These are phyloP conservation scores for Mycena citricolor DNA, from an alignment of 1,284 basidiomycete species.

Conservation along the genomic window DNA sequence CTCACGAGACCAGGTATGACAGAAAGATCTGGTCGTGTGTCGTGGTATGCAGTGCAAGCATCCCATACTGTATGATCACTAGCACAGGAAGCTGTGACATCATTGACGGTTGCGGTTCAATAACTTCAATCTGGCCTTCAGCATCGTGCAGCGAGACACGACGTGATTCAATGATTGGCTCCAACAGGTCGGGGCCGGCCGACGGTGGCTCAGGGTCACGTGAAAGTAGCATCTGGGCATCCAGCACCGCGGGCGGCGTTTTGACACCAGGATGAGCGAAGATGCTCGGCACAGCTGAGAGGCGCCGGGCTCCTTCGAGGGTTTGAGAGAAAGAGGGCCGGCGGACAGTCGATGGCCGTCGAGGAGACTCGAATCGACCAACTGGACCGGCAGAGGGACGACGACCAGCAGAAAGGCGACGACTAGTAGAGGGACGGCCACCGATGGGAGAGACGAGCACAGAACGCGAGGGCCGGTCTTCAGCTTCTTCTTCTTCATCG, in stretches of 20 bases:
- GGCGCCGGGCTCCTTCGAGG: slow-evolving; percentile 43
- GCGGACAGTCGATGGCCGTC: slow-evolving; percentile 34
- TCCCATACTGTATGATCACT: slow-evolving; percentile 78
- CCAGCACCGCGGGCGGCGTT: slow-evolving; percentile 67
- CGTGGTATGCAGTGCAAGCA: slow-evolving; percentile 77
- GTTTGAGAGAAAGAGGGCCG: slow-evolving; percentile 36
- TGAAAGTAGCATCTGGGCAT: slow-evolving; percentile 58
- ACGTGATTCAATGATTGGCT: slow-evolving; percentile 53
- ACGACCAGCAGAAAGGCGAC: slow-evolving; percentile 28
- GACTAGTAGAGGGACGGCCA: slow-evolving; percentile 13
- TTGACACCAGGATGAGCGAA: slow-evolving; percentile 79
- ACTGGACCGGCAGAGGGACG: slow-evolving; percentile 16
- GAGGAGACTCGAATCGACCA: slow-evolving; percentile 29
- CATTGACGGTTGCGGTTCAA: slow-evolving; percentile 59
- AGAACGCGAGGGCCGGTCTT: slow-evolving; percentile 32
- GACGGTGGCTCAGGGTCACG: slow-evolving; percentile 36
- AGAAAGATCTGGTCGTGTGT: slow-evolving; percentile 85
- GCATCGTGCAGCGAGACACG: slow-evolving; percentile 30
- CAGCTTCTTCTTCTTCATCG: slow-evolving; percentile 34
- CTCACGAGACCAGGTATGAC: slow-evolving; percentile 80
- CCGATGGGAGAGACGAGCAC: neutral
- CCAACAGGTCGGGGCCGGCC: slow-evolving; percentile 39
- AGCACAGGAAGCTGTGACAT: slow-evolving; percentile 64
- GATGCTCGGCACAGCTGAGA: slow-evolving; percentile 67
- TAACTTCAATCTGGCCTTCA: slow-evolving; percentile 37